phyloP scores from a whole-genome alignment of 2,329 filamentous ascomycete genomes.

The Didymella arachidicola region DNA sequence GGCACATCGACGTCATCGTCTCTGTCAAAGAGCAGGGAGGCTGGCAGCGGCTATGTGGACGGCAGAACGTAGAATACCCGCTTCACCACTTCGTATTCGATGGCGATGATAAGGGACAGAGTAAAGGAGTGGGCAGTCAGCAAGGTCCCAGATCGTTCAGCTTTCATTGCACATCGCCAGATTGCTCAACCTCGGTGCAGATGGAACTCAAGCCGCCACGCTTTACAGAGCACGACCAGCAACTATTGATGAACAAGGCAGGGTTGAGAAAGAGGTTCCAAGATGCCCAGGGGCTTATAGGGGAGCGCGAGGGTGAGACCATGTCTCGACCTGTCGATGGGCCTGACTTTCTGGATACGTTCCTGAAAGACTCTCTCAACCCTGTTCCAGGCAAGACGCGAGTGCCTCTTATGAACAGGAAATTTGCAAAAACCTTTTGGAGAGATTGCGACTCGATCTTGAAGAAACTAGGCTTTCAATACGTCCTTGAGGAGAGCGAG shows the following conservation, averaged over 20 bases:
- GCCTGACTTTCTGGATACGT: conserved; percentile 64
- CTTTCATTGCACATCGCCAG: conserved; percentile 67
- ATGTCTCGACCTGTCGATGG: conserved; percentile 63
- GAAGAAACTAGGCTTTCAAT: conserved; percentile 64
- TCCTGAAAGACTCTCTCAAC: conserved; percentile 66
- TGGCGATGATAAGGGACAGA: conserved; percentile 24
- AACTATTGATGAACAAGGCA: conserved; percentile 62
- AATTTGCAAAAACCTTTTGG: conserved; percentile 69
- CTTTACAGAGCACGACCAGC: conserved; percentile 58
- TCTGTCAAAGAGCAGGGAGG: conserved; percentile 57
- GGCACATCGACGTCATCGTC: conserved; percentile 67
- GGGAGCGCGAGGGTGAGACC: conserved; percentile 62
- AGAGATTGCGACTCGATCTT: conserved; percentile 67
- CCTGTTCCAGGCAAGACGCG: conserved; percentile 59
- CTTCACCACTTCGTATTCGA: conserved; percentile 66
- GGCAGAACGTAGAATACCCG: conserved; percentile 57
- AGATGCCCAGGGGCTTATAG: conserved; percentile 59
- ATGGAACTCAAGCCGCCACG: conserved; percentile 63
- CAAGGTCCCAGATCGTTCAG: conserved; percentile 38
- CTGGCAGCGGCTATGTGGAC: conserved; percentile 52
- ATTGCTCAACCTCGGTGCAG: conserved; percentile 62
- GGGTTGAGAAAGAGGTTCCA: conserved; percentile 63
- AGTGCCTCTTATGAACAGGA: conserved; percentile 68
- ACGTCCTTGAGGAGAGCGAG: conserved; percentile 41
- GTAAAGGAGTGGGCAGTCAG: conserved; percentile 27